Base-by-base conservation (phyloP, 1,139 yeast genomes). In the Protomyces lactucae-debilis region DNA sequence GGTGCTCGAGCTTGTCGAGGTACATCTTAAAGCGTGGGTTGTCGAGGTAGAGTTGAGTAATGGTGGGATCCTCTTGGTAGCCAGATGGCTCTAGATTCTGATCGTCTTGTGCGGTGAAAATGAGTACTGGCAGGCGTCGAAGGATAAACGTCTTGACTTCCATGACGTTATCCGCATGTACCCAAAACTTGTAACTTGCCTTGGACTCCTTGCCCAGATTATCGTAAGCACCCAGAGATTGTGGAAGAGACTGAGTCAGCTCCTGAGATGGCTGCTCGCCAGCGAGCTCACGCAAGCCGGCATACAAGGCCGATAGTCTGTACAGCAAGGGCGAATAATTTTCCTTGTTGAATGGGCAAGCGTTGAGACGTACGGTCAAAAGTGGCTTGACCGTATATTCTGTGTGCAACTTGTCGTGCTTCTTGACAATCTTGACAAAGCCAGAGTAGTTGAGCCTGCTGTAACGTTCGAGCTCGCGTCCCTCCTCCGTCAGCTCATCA, bases 121-220 rank as follows among this genome's bases (percentile, higher is more conserved):
- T 88, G 68, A 93, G 81, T 3, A 92, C 95, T 0, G 99, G 99
- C 70, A 93, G 82, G 72, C 91, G 96, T 75, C 98, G 87, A 73
- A 93, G 82, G 69, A 93, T 89, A 69, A 91, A 85, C 28, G 98
- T 90, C 77, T 93, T 93, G 66, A 91, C 96, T 76, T 93, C 98
- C 97, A 92, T 92, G 74, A 92, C 79, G 74, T 93, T 91, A 72
- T 93, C 99, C 16, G 93, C 93, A 74, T 93, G 98, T 60, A 93
- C 82, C 99, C 99, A 93, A 76, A 92, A 92, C 77, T 90, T 90
- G 76, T 87, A 86, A 32, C 90, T 85, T 71, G 59, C 88, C 89
- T 75, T 80, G 88, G 63, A 52, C 12, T 64, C 60, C 59, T 46
- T 53, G 59, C 46, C 68, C 55, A 61, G 25, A 61, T 56, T 36